Conservation (phyloP, 106 monocot species). For the Chionographis japonica region DNA sequence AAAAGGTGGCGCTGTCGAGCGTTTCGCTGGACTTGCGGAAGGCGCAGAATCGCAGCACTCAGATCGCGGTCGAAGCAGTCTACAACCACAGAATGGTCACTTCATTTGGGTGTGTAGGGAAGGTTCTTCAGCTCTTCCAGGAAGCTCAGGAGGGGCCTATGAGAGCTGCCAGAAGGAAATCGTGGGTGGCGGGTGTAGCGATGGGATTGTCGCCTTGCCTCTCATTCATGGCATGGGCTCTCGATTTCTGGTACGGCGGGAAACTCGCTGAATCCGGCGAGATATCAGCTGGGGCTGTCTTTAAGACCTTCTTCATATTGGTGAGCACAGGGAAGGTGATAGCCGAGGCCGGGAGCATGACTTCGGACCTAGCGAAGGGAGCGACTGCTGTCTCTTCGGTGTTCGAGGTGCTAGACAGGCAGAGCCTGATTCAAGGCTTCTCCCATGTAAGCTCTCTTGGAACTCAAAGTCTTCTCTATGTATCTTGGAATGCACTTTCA, state of each 20-base stretch:
- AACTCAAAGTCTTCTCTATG: neutral
- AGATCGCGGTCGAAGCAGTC: slow-evolving; percentile 69
- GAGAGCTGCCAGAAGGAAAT: slow-evolving; percentile 41
- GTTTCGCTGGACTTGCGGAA: slow-evolving; percentile 30
- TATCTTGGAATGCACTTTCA: neutral
- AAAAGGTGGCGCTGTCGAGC: slow-evolving; percentile 49
- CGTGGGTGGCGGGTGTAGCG: slow-evolving; percentile 56
- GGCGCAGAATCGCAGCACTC: slow-evolving; percentile 59
- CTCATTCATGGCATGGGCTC: slow-evolving; percentile 58
- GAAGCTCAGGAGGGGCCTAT: slow-evolving; percentile 62
- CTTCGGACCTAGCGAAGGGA: slow-evolving; percentile 79
- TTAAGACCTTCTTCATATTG: slow-evolving; percentile 86
- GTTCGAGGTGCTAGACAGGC: slow-evolving; percentile 64
- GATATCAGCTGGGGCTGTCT: slow-evolving; percentile 46
- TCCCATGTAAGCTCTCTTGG: slow-evolving; percentile 15
- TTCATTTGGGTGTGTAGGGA: slow-evolving; percentile 33
- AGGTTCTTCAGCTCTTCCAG: slow-evolving; percentile 55
- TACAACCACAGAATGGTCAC: slow-evolving; percentile 69
- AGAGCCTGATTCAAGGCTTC: slow-evolving; percentile 27
- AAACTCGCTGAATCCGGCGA: slow-evolving; percentile 40
- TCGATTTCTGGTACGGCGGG: slow-evolving; percentile 89
- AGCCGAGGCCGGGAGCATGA: slow-evolving; percentile 86
- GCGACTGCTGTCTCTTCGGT: slow-evolving; percentile 53
- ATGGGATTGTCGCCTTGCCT: slow-evolving; percentile 64
- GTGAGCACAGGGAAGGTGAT: slow-evolving; percentile 80